Percentiles rank a stretch among this genome's conserved stretches.
These are phyloP conservation scores for Lactifluus subvellereus DNA, from an alignment of 768 basidiomycete genomes.

Conservation along the genomic window DNA sequence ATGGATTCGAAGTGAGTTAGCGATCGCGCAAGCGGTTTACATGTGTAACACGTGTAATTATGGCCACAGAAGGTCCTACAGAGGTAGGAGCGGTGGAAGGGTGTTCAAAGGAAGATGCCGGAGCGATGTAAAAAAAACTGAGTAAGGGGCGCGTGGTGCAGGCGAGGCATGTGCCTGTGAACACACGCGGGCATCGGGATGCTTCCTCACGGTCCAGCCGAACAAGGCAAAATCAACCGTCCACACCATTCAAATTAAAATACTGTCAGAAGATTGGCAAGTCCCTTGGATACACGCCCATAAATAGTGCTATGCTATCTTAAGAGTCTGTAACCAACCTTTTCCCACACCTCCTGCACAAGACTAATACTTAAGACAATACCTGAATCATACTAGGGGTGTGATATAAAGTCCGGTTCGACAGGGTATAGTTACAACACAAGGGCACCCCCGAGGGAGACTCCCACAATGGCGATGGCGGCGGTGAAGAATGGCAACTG, in stretches of 20 bases:
- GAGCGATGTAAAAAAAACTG: too few species aligned
- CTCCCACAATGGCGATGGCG: not conserved
- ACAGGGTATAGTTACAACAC: not conserved
- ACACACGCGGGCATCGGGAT: too few species aligned
- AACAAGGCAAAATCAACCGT: not conserved
- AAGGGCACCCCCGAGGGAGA: slow-evolving; percentile 9
- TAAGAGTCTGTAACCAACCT: not conserved
- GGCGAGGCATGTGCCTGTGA: too few species aligned
- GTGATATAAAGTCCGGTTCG: not conserved
- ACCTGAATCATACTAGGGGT: not conserved
- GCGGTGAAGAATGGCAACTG: slow-evolving; percentile 8
- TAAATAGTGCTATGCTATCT: not conserved
- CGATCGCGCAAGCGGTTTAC: too few species aligned
- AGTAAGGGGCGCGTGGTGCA: too few species aligned
- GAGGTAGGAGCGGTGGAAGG: too few species aligned
- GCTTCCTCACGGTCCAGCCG: too few species aligned
- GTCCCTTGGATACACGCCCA: not conserved
- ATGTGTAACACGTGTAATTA: too few species aligned
- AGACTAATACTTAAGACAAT: not conserved
- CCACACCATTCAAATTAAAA: not conserved
- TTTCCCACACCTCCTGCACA: not conserved
- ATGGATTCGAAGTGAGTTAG: too few species aligned
- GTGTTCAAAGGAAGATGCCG: too few species aligned
- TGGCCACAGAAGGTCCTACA: too few species aligned
- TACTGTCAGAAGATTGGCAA: not conserved